Percentiles rank a stretch among this genome's conserved stretches.
phyloP scores from a whole-genome alignment of 2,329 filamentous ascomycete species.

The Dactylellina haptotyla region DNA sequence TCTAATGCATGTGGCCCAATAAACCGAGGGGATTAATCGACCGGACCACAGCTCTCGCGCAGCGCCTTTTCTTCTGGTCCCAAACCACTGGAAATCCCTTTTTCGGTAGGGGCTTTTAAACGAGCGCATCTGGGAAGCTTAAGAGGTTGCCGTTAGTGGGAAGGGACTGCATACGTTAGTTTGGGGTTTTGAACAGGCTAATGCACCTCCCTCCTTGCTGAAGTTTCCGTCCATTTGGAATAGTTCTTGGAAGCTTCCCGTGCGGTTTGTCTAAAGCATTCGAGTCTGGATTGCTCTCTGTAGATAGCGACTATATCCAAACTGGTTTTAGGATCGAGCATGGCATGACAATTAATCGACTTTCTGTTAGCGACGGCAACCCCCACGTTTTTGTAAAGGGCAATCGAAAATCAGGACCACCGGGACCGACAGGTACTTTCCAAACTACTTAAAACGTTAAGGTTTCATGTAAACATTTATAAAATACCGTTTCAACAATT shows the following conservation, averaged over 20 bases:
- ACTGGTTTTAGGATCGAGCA: constrained; percentile 13
- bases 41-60: not conserved
- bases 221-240: constrained; percentile 29
- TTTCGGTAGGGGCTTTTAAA: constrained; percentile 49
- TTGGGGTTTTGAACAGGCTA: not conserved
- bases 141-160: not conserved
- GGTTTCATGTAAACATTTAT: constrained; percentile 32
- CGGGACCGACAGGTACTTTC: constrained; percentile 10
- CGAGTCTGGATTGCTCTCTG: too few relatives aligned
- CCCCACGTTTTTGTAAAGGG: constrained; percentile 27
- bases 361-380: not conserved
- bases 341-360: not conserved
- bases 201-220: constrained; percentile 3
- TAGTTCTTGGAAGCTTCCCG: constrained; percentile 20
- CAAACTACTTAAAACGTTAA: constrained; percentile 30
- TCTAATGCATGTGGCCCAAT: not conserved
- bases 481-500: constrained; percentile 18
- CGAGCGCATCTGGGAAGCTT: constrained; percentile 10
- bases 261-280: constrained; percentile 17
- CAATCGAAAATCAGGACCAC: constrained; percentile 32
- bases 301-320: not conserved
- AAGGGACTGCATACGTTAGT: not conserved
- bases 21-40: not conserved
- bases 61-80: constrained; percentile 23
- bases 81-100: constrained; percentile 44